phyloP scores from a whole-genome alignment of 495 filamentous ascomycete species.

The Penicillium samsonianum region DNA sequence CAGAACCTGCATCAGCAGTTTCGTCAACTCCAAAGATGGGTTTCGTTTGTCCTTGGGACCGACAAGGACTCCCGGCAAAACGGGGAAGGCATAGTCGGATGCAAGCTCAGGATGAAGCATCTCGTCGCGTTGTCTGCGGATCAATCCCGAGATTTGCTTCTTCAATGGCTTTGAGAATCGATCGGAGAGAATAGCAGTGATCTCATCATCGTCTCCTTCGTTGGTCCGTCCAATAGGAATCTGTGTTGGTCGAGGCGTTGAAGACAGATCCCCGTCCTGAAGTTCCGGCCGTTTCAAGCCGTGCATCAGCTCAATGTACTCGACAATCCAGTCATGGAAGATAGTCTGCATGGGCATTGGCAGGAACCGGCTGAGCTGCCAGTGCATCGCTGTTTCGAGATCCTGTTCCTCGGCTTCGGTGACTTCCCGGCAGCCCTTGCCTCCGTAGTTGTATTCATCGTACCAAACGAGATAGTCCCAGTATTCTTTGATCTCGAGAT shows the following conservation, averaged over 20 bases:
- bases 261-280: constrained; percentile 42
- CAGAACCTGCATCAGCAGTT: constrained; percentile 86
- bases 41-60: constrained; percentile 66
- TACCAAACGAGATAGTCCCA: constrained; percentile 99
- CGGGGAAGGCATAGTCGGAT: constrained; percentile 83
- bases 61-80: constrained; percentile 70
- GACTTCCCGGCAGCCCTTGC: constrained; percentile 84
- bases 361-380: constrained; percentile 91
- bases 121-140: constrained; percentile 82
- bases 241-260: constrained; percentile 79
- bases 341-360: constrained; percentile 75
- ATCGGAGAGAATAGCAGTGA: constrained; percentile 63
- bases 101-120: constrained; percentile 86
- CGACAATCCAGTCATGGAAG: constrained; percentile 91
- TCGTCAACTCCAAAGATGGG: constrained; percentile 86
- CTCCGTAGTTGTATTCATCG: constrained; percentile 97
- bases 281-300: constrained; percentile 66
- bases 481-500: constrained; percentile 97
- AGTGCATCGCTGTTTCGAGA: constrained; percentile 96
- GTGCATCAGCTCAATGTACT: constrained; percentile 96
- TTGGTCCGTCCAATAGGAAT: constrained; percentile 52
- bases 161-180: constrained; percentile 86
- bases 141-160: constrained; percentile 76
- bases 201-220: constrained; percentile 59
- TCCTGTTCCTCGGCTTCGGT: constrained; percentile 79